Evolutionary conservation across 805 yeast genomes (phyloP), one percentile per base, ranked within the genome.

Genomic region (Myxozyma sirexii): DNA sequence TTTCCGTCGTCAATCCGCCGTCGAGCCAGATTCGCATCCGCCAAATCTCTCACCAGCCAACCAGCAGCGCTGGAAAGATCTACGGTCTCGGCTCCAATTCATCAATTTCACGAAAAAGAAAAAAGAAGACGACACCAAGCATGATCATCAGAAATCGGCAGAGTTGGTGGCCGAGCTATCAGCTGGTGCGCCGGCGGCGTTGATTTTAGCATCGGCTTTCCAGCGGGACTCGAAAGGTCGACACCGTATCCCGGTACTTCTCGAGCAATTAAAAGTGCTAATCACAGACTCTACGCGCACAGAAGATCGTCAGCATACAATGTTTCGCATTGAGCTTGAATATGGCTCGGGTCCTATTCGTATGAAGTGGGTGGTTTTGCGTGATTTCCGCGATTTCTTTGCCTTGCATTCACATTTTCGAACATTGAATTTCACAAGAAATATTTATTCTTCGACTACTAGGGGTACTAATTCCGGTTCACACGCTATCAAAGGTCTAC

Each of bases 341-440:
- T 94, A 94, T 70, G 99, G 98, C 5, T 83, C 91, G 33, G 97
- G 97, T 1, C 82, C 84, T 4, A 83, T 85, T 57, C 75, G 91
- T 55, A 76, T 91, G 67, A 82, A 83, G 67, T 94, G 99, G 99
- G 77, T 86, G 0, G 82, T 94, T 5, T 79, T 83, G 29, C 87
- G 86, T 67, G 86, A 84, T 23, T 82, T 86, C 49, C 83, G 84
- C 67, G 97, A 91, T 63, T 77, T 94, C 44, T 75, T 82, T n/a
- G 79, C 79, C 26, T 77, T 93, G 56, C 96, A 92, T 71, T 82
- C 87, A 19, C 80, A 83, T 56, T 76, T 92, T 63, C 85, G 84
- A 69, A 76, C 85, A 8, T 77, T 81, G 1, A 70, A 79, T 6
- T 77, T 83, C 38, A 66, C 57, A 21, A 46, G 48, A 19, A 60